These are phyloP conservation scores for Aspergillus fructus DNA, from an alignment of 2,329 filamentous ascomycete genomes.

Conservation along the genomic window DNA sequence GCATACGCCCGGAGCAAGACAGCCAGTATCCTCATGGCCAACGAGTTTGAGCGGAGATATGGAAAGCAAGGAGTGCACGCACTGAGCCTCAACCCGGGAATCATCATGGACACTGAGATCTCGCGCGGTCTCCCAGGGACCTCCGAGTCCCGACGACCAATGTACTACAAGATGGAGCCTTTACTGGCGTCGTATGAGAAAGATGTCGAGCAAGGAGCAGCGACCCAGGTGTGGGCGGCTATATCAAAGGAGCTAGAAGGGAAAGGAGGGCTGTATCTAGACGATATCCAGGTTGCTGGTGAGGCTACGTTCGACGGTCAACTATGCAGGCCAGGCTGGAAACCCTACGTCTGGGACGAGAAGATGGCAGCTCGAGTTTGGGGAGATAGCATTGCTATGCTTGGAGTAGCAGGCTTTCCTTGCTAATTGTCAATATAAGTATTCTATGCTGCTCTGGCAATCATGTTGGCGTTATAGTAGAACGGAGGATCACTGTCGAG, in stretches of 20 bases:
- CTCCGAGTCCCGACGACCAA: not conserved
- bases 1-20: conserved; percentile 54
- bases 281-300: not conserved
- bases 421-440: not conserved
- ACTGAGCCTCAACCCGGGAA: conserved; percentile 48
- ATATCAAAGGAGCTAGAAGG: conserved; percentile 31
- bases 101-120: not conserved
- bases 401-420: not conserved
- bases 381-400: not conserved
- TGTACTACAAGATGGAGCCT: not conserved
- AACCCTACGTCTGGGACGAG: not conserved
- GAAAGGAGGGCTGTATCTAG: conserved; percentile 36
- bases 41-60: conserved; percentile 53
- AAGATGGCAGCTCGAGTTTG: not conserved
- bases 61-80: conserved; percentile 46
- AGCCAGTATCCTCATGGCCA: conserved; percentile 54
- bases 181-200: conserved; percentile 19
- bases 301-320: not conserved
- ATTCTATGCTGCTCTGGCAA: not conserved
- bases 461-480: not conserved
- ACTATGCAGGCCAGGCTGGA: not conserved
- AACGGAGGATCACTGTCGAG: not conserved
- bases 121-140: conserved; percentile 1
- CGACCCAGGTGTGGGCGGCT: conserved; percentile 41
- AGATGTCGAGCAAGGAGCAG: conserved; percentile 38